These are phyloP conservation scores for Penicillium simplicissimum DNA, from an alignment of 495 filamentous ascomycete genomes.

Conservation along the genomic window DNA sequence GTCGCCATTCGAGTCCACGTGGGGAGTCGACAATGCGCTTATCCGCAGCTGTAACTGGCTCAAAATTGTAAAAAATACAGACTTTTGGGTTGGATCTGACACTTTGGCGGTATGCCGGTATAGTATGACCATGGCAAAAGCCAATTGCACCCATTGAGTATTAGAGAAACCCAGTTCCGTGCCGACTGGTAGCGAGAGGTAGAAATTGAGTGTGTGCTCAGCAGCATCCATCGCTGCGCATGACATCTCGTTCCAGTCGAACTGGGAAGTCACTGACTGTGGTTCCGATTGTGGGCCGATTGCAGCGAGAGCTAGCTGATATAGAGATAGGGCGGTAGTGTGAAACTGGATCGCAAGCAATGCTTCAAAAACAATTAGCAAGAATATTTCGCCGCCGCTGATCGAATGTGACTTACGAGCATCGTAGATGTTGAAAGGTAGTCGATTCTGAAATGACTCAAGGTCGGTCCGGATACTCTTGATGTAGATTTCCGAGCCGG, in stretches of 20 bases:
- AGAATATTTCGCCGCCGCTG: too few relatives aligned
- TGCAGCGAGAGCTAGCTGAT: slow-evolving; percentile 21
- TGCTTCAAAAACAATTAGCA: slow-evolving; percentile 10
- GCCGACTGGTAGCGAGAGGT: slow-evolving; percentile 18
- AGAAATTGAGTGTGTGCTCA: slow-evolving; percentile 15
- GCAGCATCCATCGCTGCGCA: slow-evolving; percentile 15
- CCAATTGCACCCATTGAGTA: slow-evolving; percentile 30
- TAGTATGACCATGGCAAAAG: slow-evolving; percentile 24
- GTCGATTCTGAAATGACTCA: slow-evolving; percentile 15
- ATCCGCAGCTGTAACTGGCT: slow-evolving; percentile 16
- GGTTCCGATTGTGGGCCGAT: background rate
- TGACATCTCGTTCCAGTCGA: slow-evolving; percentile 9
- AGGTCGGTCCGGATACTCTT: slow-evolving; percentile 23
- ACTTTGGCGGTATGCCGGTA: slow-evolving; percentile 13
- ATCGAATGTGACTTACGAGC: slow-evolving; percentile 14
- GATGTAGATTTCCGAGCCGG: slow-evolving; percentile 27
- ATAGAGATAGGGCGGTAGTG: slow-evolving; percentile 24
- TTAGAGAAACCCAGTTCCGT: slow-evolving; percentile 25
- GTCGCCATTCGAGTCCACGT: slow-evolving; percentile 20
- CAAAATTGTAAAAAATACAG: slow-evolving; percentile 14
- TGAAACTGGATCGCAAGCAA: slow-evolving; percentile 27
- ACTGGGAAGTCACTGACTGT: background rate
- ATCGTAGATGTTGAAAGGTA: slow-evolving; percentile 20
- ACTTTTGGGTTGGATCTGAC: background rate
- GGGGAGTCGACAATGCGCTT: slow-evolving; percentile 16